phyloP scores from a whole-genome alignment of 2,329 filamentous ascomycete species.

The Plectosphaerella cucumerina region DNA sequence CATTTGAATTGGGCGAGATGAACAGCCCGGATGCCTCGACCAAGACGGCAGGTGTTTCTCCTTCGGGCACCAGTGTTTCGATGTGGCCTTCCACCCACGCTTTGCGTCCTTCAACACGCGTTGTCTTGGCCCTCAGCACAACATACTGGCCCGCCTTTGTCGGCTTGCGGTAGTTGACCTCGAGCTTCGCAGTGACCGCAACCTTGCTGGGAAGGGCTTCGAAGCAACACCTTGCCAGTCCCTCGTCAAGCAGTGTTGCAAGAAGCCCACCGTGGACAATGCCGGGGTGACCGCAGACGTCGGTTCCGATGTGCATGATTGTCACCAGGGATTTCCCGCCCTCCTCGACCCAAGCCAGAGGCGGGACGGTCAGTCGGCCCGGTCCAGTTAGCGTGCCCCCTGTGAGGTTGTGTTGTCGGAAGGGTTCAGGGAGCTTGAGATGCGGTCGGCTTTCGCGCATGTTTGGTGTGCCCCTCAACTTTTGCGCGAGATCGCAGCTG shows the following conservation, averaged over 20 bases:
- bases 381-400: constrained; percentile 73
- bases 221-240: constrained; percentile 83
- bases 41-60: constrained; percentile 61
- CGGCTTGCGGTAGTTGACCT: constrained; percentile 77
- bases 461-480: constrained; percentile 61
- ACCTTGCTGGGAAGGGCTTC: constrained; percentile 81
- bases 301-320: constrained; percentile 71
- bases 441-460: constrained; percentile 79
- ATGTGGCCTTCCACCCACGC: constrained; percentile 89
- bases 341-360: constrained; percentile 70
- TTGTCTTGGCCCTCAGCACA: constrained; percentile 74
- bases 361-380: constrained; percentile 74
- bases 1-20: constrained; percentile 63
- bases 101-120: constrained; percentile 86
- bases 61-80: constrained; percentile 65
- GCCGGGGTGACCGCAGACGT: constrained; percentile 84
- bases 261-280: constrained; percentile 88
- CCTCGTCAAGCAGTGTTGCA: constrained; percentile 91
- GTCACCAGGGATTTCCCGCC: constrained; percentile 66
- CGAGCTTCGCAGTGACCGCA: constrained; percentile 81
- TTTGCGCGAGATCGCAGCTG: constrained; percentile 67
- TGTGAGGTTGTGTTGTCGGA: constrained; percentile 74
- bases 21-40: constrained; percentile 85
- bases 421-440: constrained; percentile 71
- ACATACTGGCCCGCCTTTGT: constrained; percentile 71